Evolutionary conservation across 2,329 filamentous ascomycete species (phyloP).

Genomic region (Emmonsia crescens): DNA sequence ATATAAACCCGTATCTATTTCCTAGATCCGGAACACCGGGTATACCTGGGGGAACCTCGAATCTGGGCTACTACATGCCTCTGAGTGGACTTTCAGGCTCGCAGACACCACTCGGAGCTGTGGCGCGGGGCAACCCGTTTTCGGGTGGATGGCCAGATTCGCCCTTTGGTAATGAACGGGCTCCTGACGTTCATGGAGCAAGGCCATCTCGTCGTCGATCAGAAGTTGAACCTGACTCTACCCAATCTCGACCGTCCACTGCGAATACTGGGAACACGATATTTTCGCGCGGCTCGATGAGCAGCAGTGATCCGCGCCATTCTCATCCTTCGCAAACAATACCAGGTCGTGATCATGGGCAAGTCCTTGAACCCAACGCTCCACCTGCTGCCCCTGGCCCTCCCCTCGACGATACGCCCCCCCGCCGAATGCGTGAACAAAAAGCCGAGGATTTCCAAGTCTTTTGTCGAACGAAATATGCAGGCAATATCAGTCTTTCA

Average conservation of each 20-base stretch:
- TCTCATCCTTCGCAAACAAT: constrained; percentile 15
- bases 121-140: constrained; percentile 30
- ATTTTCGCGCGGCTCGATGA: constrained; percentile 17
- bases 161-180: constrained; percentile 27
- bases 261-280: constrained; percentile 33
- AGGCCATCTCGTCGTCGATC: constrained; percentile 16
- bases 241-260: constrained; percentile 34
- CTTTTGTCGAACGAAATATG: constrained; percentile 81
- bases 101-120: constrained; percentile 38
- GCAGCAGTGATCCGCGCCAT: constrained; percentile 19
- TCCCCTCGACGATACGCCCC: constrained; percentile 17
- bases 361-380: not conserved
- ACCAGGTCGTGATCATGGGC: constrained; percentile 9
- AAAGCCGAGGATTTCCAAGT: constrained; percentile 82
- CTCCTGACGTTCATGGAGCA: not conserved
- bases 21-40: constrained; percentile 37
- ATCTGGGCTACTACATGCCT: constrained; percentile 36
- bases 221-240: constrained; percentile 24
- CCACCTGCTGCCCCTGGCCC: constrained; percentile 1
- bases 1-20: constrained; percentile 33
- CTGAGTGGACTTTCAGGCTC: constrained; percentile 39
- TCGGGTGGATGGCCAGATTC: constrained; percentile 18
- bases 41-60: constrained; percentile 41
- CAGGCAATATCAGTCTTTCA: constrained; percentile 75
- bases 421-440: constrained; percentile 55